Percentiles rank a stretch among this genome's conserved stretches.
phyloP scores from a whole-genome alignment of 139 green algal genomes.

The Bryopsis sp. region DNA sequence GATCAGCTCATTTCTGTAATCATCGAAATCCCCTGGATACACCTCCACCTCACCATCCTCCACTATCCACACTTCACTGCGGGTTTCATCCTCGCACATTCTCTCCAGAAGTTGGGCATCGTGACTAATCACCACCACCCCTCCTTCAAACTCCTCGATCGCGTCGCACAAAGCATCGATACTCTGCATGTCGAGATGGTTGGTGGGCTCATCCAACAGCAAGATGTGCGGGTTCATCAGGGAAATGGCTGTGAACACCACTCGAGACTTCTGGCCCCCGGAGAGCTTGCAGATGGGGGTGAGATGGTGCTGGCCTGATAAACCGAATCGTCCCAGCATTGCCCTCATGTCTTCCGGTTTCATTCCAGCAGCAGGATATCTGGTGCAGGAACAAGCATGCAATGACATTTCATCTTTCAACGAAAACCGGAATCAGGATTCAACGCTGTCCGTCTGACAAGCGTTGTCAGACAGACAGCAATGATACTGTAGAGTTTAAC shows the following conservation, averaged over 20 bases:
- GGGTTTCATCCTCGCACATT: conserved; percentile 90
- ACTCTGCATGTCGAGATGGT: conserved; percentile 97
- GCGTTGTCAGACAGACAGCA: not conserved
- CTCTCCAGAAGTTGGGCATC: conserved; percentile 86
- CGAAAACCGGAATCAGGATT: no score
- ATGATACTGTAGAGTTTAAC: no score
- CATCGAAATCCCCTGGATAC: conserved; percentile 88
- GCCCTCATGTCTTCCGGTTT: conserved; percentile 87
- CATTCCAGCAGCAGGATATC: conserved; percentile 41
- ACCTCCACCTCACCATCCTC: conserved; percentile 81
- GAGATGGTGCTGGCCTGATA: conserved; percentile 89
- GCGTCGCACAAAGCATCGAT: conserved; percentile 96
- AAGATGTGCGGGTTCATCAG: conserved; percentile 89
- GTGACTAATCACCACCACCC: conserved; percentile 95
- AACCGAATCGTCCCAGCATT: conserved; percentile 88
- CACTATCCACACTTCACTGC: conserved; percentile 91
- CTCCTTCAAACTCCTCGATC: conserved; percentile 79
- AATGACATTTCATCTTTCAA: no score
- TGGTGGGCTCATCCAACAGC: conserved; percentile 89
- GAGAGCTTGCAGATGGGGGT: conserved; percentile 94
- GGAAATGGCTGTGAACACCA: conserved; percentile 93
- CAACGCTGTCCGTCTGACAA: no score
- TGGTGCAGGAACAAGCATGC: no score
- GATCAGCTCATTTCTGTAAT: conserved; percentile 88
- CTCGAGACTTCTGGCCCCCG: conserved; percentile 91